Evolutionary conservation across 148 eudicot species (phyloP).

Genomic region (Chenopodium berlandieri): DNA sequence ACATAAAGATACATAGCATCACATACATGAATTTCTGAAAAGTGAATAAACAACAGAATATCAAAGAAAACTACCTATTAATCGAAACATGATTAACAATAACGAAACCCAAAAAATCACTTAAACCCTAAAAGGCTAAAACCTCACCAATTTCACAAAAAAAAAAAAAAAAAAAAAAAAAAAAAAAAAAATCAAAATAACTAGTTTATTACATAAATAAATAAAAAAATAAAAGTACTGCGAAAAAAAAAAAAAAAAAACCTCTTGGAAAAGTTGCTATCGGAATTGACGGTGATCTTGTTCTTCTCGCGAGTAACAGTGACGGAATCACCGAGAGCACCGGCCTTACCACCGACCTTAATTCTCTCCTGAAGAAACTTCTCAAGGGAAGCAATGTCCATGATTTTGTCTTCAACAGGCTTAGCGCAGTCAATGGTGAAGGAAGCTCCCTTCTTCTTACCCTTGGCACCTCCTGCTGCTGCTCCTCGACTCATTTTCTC

Average conservation of each 20-base stretch:
- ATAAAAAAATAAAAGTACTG: too few species aligned
- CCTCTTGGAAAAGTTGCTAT: conserved; percentile 61
- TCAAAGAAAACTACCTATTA: too few species aligned
- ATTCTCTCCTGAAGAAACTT: conserved; percentile 76
- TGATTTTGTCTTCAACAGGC: conserved; percentile 80
- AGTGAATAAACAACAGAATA: too few species aligned
- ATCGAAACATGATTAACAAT: too few species aligned
- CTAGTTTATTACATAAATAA: too few species aligned
- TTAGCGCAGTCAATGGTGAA: conserved; percentile 64
- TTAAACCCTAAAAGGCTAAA: too few species aligned
- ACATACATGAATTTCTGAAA: too few species aligned
- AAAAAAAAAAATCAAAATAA: too few species aligned
- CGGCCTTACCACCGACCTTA: conserved; percentile 73
- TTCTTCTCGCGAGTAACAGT: conserved; percentile 62
- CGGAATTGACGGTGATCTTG: conserved; percentile 38
- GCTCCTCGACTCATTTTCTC: conserved; percentile 51
- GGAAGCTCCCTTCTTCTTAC: conserved; percentile 61
- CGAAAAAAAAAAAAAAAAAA: not conserved
- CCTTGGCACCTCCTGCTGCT: conserved; percentile 41
- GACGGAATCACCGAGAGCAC: conserved; percentile 68
- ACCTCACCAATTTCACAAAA: too few species aligned
- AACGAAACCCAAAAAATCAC: too few species aligned
- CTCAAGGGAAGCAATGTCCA: conserved; percentile 74
- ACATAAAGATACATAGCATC: too few species aligned
- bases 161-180: too few species aligned